Base-by-base conservation (phyloP, 116 monocot genomes). In the Dioscorea cayenensis region DNA sequence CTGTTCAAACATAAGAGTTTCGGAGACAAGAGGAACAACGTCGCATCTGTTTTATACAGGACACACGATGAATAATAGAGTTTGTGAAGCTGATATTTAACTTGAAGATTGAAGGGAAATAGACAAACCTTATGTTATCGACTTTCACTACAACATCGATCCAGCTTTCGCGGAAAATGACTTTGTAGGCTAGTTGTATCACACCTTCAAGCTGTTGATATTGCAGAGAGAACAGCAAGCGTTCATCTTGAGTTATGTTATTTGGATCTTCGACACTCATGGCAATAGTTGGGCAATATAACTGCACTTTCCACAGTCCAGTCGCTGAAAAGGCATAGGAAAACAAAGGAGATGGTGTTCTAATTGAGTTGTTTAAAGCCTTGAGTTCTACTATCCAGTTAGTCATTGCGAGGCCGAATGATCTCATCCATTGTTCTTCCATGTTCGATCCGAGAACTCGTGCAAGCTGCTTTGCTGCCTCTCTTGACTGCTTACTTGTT, bases 151-250 rank as follows among this genome's bases (percentile, higher is more conserved):
- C 67, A 36, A 93, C 74, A 73, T 89, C 81, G 28, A 87, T 83
- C 80, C 80, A 83, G 69, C 73, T 87, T 28, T 80, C 76, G n/a
- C 63, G 64, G 36, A 78, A 6, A 0, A 67, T 69, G n/a, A 86
- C 76, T 65, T 51, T 86, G 76, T 89, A 87, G 36, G 81, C 81
- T 23, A 93, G 80, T 36, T 93, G 93, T 12, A 93, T 73, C 65
- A 93, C 89, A 23, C 84, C 87, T 82, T 93, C 83, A 8, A 93
- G 81, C 66, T 93, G 89, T 43, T 87, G 93, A 49, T 89, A 86
- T 32, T 60, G 83, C 6, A 93, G 77, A 61, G 89, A 93, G 79
- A 93, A 93, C 51, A 71, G 76, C 72, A 93, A 52, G 21, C 84
- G 82, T 28, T 93, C 87, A 51, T 89, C 93, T 37, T 72, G 77